Evolutionary conservation across 1,139 yeast species (phyloP).

Genomic region (Yamadazyma mexicana): DNA sequence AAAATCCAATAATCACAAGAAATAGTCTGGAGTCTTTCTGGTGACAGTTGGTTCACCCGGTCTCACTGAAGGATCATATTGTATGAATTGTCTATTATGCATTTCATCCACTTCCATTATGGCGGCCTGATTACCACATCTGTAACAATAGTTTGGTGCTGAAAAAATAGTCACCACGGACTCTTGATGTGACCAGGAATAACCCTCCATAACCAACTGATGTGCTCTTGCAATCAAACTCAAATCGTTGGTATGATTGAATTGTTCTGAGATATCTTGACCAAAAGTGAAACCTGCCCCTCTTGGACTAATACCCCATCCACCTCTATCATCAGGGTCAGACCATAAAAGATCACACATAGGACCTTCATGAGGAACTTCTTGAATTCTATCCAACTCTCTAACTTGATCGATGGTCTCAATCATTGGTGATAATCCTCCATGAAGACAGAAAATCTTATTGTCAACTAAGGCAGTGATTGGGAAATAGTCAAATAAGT

Average conservation of each 20-base stretch:
- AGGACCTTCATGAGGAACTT: constrained; percentile 98
- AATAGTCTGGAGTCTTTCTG: constrained; percentile 92
- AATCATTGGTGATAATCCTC: constrained; percentile 93
- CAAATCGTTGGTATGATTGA: constrained; percentile 83
- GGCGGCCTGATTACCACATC: constrained; percentile 99
- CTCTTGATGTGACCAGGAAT: constrained; percentile 76
- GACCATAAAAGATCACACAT: constrained; percentile 98
- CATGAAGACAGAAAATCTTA: constrained; percentile 91
- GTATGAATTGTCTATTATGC: constrained; percentile 84
- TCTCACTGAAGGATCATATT: constrained; percentile 91
- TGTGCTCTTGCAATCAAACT: constrained; percentile 94
- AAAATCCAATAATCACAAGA: constrained; percentile 46
- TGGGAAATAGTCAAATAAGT: constrained; percentile 89
- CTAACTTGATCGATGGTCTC: constrained; percentile 87
- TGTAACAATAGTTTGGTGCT: constrained; percentile 95
- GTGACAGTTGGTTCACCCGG: constrained; percentile 97
- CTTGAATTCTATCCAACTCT: constrained; percentile 83
- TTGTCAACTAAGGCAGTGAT: constrained; percentile 91
- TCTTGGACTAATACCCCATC: constrained; percentile 97
- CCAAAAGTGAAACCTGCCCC: constrained; percentile 90
- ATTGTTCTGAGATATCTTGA: constrained; percentile 56
- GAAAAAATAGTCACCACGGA: constrained; percentile 97
- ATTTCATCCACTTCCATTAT: constrained; percentile 98
- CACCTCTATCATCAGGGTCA: constrained; percentile 94
- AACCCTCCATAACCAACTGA: constrained; percentile 97